phyloP scores from a whole-genome alignment of 2,329 filamentous ascomycete species.

The Penicillium sp. region DNA sequence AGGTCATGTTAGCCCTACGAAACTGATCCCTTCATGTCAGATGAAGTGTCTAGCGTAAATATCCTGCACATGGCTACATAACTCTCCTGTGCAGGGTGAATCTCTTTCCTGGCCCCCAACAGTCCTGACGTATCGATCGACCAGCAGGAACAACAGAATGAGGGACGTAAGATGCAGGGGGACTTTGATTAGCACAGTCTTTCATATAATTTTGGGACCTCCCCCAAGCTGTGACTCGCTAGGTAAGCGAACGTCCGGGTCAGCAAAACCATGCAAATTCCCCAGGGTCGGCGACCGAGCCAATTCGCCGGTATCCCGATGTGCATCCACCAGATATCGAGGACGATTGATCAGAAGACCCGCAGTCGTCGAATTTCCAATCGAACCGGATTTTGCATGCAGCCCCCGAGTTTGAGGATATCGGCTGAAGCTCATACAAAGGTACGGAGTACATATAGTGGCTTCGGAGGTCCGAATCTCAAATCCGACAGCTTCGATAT shows the following conservation, averaged over 20 bases:
- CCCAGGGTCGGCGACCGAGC: background rate
- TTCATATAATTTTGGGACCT: background rate
- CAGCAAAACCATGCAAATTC: background rate
- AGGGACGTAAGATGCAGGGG: background rate
- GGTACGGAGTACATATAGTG: background rate
- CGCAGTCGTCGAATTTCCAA: background rate
- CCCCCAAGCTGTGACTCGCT: background rate
- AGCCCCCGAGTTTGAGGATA: background rate
- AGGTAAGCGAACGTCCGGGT: background rate
- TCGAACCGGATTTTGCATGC: background rate
- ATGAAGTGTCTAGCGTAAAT: background rate
- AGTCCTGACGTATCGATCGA: background rate
- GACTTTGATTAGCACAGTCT: background rate
- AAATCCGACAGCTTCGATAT: background rate
- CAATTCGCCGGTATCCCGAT: background rate
- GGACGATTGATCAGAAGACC: background rate
- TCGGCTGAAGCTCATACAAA: background rate
- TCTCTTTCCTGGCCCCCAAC: background rate
- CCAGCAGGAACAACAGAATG: background rate
- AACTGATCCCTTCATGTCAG: constrained; percentile 16
- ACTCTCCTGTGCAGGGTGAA: background rate
- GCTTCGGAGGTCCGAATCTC: background rate
- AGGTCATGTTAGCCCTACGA: constrained; percentile 12
- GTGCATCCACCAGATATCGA: background rate
- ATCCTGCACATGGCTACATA: too few relatives aligned